Evolutionary conservation across 2,329 filamentous ascomycete species (phyloP), one percentile per base, ranked within the genome.

Genomic region (Macrophomina phaseolina): DNA sequence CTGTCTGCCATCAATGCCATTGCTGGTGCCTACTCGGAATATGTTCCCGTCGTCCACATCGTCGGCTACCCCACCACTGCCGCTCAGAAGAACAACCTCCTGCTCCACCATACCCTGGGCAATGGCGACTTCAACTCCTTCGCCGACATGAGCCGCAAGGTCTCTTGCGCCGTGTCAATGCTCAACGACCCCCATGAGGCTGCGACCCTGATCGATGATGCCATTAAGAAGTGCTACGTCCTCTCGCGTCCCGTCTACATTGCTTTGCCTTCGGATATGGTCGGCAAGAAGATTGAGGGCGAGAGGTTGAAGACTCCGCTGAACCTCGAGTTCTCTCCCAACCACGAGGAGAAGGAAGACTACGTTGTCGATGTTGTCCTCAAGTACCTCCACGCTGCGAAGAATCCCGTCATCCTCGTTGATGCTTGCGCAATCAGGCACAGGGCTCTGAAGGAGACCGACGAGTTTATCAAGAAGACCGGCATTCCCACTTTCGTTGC

Each of bases 351-450:
- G 69, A 88, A 87, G 68, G 93, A 96, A 78, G 85, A 92, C 69
- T 93, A 94, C 68, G 91, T 94, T n/a, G 91, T 96, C 9, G 87
- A 92, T 45, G 88, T 93, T 16, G 86, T 96, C 11, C 81, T 94
- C 67, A 89, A 89, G 76, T 90, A 89, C 72, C 85, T 97, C 34
- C 86, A 90, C 63, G 85, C 83, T 0, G 92, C 93, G 11, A 88
- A 91, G 77, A 88, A 87, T 66, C 93, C 93, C 3, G 82, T 95
- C 46, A 87, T 97, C 45, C 82, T 97, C 6, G 89, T 96, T 5
- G 93, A 97, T 77, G 91, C 91, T 40, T 95, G 92, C 73, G 90
- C 92, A 11, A 89, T 93, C 70, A 88, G 92, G 40, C 91, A 95
- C 74, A 85, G 89, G 49, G 90, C 91, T 16, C 78, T 94, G 1